Evolutionary conservation across 495 filamentous ascomycete species (phyloP), one percentile per base, ranked within the genome.

Genomic region (Pyrenopolyporus hunteri): DNA sequence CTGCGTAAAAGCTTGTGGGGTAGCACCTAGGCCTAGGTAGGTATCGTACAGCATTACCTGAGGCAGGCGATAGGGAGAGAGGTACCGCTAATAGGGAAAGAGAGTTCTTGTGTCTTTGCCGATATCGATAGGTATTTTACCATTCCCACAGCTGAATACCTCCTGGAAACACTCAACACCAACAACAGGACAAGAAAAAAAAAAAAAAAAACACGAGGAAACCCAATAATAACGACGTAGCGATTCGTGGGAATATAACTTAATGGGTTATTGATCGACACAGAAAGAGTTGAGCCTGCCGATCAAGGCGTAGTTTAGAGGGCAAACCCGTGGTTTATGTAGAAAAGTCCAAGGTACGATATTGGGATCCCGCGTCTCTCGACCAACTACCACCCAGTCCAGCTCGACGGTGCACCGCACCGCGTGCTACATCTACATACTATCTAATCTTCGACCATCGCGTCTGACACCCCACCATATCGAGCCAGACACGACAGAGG

Each of bases 311-410:
- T 55, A 40, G 17, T 43, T 48, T 25, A n/a, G 42, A 28, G 55
- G 49, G 14, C 13, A 23, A 59, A 56, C 49, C 42, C 44, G 6
- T 10, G 55, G 37, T 59, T 59, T 64, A 64, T 59, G 61, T 64
- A 64, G 8, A 54, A 39, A 64, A 58, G 36, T 17, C 53, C 22
- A 42, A 54, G 49, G 19, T 29, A 33, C 55, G 33, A 47, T 43
- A 31, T 36, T 29, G 14, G 26, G 20, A 11, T 6, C 19, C 22
- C 37, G 20, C 16, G 17, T 25, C 20, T 32, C 33, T 35, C 4
- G 14, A 19, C 25, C 14, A 55, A 32, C 23, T 40, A 35, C 22
- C 50, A 1, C 31, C 9, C 31, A 33, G 8, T 10, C 43, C 13
- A 17, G 43, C 6, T 9, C 6, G 13, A 14, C 23, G 37, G 16